Base-by-base conservation (phyloP, 305 asterid species). In the Nicotiana rustica region DNA sequence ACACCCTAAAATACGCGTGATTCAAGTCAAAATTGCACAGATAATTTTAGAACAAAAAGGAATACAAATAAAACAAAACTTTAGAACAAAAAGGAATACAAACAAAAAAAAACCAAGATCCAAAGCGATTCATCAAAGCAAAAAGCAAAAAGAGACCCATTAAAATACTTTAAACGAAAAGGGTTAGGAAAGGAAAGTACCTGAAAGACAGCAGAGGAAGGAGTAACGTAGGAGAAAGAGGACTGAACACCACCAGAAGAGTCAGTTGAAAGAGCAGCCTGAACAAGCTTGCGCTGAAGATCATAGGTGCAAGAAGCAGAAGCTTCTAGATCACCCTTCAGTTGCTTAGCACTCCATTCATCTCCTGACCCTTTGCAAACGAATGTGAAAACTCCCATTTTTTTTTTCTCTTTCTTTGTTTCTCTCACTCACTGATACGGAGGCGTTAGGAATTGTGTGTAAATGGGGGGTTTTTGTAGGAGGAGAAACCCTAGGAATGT, bases 251-350 rank as follows among this genome's bases (percentile, higher is more conserved):
- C 97, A 64, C 94, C 93, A 83, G 93, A 83, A 36, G 92, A 85
- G 82, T 92, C 94, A 29, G 85, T 21, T 8, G 96, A 82, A 79
- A 87, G 80, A 19, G 94, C 91, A 57, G 87, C 91, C 8, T 91
- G 90, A 56, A 93, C 97, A 68, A 93, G 96, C 90, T 92, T 91
- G 69, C 97, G 90, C 88, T 91, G 96, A 55, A 93, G 92, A 0
- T 82, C 87, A 79, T 84, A 93, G 55, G 92, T 85, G 81, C 65
- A 67, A 52, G 36, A 84, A 12, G 95, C 92, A 10, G 93, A 81
- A 64, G 95, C 92, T 89, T 89, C 97, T 3, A 92, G 88, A 4
- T 92, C 95, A 38, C 95, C 93, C 17, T 88, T 90, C 14, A 84
- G 80, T 86, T 91, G 91, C 91, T 91, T 89, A 3, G 95, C 95